phyloP scores from a whole-genome alignment of 2,329 filamentous ascomycete genomes.

The Pseudogymnoascus sp. region DNA sequence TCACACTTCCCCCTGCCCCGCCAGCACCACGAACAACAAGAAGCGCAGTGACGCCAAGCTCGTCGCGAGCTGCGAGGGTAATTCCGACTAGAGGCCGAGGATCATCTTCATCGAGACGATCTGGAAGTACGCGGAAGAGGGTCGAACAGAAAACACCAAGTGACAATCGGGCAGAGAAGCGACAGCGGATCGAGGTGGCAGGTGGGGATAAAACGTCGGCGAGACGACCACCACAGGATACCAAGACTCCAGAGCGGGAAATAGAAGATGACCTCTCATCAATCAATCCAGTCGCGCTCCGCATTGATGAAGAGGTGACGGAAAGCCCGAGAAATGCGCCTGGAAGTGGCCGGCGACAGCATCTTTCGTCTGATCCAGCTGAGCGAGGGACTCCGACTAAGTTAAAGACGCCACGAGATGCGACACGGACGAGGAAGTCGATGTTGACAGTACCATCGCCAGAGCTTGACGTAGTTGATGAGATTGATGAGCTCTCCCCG shows the following conservation, averaged over 20 bases:
- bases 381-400: constrained; percentile 30
- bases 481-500: constrained; percentile 30
- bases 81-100: constrained; percentile 24
- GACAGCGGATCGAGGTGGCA: constrained; percentile 24
- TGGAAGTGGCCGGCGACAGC: constrained; percentile 46
- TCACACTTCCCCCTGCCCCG: constrained; percentile 41
- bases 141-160: constrained; percentile 8
- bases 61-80: constrained; percentile 20
- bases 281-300: constrained; percentile 4
- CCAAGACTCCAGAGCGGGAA: constrained; percentile 21
- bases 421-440: constrained; percentile 28
- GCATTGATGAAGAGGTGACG: constrained; percentile 38
- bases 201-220: constrained; percentile 15
- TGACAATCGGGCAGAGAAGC: constrained; percentile 16
- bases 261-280: constrained; percentile 17
- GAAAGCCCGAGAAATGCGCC: constrained; percentile 52
- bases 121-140: constrained; percentile 2
- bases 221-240: not conserved
- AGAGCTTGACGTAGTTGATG: constrained; percentile 16
- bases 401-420: constrained; percentile 35
- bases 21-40: constrained; percentile 15
- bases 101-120: constrained; percentile 18
- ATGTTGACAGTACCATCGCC: constrained; percentile 3
- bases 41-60: constrained; percentile 10
- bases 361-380: not conserved